Percentiles rank a stretch among this genome's conserved stretches.
Conservation (phyloP, 2,329 filamentous ascomycete species). For the Penicillium frequentans region DNA sequence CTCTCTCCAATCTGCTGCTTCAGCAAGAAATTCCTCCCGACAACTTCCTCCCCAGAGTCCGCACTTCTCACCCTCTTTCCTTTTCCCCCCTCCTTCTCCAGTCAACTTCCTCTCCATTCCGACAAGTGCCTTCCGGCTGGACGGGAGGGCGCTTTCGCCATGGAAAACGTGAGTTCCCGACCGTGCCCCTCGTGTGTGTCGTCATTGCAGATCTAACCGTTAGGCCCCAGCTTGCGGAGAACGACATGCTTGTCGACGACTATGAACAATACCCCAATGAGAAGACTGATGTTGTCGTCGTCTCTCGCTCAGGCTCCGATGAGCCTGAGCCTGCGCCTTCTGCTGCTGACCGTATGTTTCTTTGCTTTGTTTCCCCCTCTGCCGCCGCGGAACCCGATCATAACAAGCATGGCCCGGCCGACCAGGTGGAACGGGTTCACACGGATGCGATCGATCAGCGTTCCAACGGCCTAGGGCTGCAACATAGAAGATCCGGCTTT, state of each 20-base stretch:
- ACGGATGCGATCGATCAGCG: not conserved
- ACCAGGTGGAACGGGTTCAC: not conserved
- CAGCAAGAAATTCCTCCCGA: slow-evolving; percentile 22
- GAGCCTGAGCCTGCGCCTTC: slow-evolving; percentile 57
- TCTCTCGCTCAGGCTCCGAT: slow-evolving; percentile 60
- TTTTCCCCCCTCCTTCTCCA: slow-evolving; percentile 3
- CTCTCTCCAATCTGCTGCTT: slow-evolving; percentile 21
- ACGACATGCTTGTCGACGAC: slow-evolving; percentile 63
- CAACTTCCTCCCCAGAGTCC: slow-evolving; percentile 11
- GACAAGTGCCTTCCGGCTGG: slow-evolving; percentile 26
- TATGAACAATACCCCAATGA: slow-evolving; percentile 61
- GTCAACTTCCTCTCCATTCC: slow-evolving; percentile 12
- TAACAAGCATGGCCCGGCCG: not conserved
- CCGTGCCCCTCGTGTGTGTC: slow-evolving; percentile 31
- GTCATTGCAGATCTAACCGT: slow-evolving; percentile 27
- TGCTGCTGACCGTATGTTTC: slow-evolving; percentile 58
- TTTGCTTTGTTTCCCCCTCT: slow-evolving; percentile 10
- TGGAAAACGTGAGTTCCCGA: slow-evolving; percentile 46
- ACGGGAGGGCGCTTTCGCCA: slow-evolving; percentile 40
- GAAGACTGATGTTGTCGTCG: slow-evolving; percentile 62
- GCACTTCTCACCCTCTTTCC: slow-evolving; percentile 8
- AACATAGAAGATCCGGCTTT: not conserved
- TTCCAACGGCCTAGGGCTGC: not conserved
- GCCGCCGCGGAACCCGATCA: not conserved
- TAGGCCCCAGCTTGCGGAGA: slow-evolving; percentile 52